A percentile compares a stretch with the other conserved stretches of the same genome.
Conservation (phyloP, 768 basidiomycete genomes). For the Amanita subjunquillea region DNA sequence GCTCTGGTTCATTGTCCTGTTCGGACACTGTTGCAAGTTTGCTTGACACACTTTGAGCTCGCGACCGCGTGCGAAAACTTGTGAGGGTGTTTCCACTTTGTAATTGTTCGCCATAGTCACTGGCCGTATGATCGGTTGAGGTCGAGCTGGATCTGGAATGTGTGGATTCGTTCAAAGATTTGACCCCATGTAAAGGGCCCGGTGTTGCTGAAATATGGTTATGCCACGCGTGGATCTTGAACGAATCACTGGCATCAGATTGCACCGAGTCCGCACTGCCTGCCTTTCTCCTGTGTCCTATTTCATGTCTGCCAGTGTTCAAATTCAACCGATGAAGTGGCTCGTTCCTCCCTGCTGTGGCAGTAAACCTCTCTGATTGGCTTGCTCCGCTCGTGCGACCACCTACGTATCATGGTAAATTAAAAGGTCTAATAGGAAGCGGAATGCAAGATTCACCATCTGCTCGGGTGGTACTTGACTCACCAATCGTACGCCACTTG, state of each 20-base stretch:
- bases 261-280: background rate
- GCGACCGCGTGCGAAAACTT: background rate
- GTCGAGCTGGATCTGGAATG: slow-evolving; percentile 1
- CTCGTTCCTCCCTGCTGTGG: background rate
- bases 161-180: background rate
- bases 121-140: slow-evolving; percentile 1
- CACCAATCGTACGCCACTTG: slow-evolving; percentile 32
- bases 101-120: slow-evolving; percentile 1
- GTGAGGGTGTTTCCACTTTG: background rate
- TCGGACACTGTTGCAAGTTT: background rate
- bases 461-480: slow-evolving; percentile 5
- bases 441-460: slow-evolving; percentile 6
- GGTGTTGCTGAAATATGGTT: background rate
- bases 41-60: background rate
- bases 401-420: background rate
- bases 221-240: background rate
- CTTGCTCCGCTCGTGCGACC: background rate
- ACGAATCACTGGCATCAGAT: background rate
- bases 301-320: background rate
- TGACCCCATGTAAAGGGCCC: background rate
- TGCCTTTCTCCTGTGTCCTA: background rate
- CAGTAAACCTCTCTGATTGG: background rate
- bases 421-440: background rate
- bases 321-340: background rate
- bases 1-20: background rate